Evolutionary conservation across 139 green algal species (phyloP).

Genomic region (Asterochloris sp.): DNA sequence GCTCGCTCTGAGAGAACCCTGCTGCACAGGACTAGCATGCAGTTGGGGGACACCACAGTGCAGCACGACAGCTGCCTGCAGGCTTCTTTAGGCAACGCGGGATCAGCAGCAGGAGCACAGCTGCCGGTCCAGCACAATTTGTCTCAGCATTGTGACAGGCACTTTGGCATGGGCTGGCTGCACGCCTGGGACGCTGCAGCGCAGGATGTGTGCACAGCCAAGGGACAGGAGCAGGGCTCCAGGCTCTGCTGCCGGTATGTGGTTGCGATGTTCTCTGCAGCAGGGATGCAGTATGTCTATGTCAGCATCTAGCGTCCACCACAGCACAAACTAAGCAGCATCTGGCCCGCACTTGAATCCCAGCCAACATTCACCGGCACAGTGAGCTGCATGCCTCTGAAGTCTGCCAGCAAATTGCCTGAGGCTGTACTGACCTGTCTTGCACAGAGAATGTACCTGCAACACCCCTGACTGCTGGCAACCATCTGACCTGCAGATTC

Average conservation of each 20-base stretch:
- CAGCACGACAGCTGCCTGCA: too few relatives aligned
- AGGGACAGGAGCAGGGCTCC: not conserved
- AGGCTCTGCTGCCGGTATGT: not conserved
- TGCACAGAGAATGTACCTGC: not conserved
- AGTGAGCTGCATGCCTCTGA: too few relatives aligned
- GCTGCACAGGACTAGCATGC: too few relatives aligned
- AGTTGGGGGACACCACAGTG: too few relatives aligned
- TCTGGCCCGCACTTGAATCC: not conserved
- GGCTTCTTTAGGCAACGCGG: too few relatives aligned
- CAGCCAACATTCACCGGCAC: not conserved
- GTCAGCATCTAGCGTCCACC: not conserved
- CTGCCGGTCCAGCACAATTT: too few relatives aligned
- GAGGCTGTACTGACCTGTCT: too few relatives aligned
- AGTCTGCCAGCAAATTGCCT: not conserved
- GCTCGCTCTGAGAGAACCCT: too few relatives aligned
- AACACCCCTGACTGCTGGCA: not conserved
- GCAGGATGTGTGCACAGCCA: slow-evolving; percentile 13
- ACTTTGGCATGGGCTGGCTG: slow-evolving; percentile 32
- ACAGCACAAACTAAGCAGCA: not conserved
- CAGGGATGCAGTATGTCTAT: not conserved
- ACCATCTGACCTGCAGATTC: not conserved
- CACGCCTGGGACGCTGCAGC: slow-evolving; percentile 20
- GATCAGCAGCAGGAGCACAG: too few relatives aligned
- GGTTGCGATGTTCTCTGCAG: not conserved
- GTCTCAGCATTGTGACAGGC: slow-evolving; percentile 15